A percentile compares a stretch with the other conserved stretches of the same genome.
These are phyloP conservation scores for Theileria luwenshuni DNA, from an alignment of 169 alveolate genomes.

Conservation along the genomic window DNA sequence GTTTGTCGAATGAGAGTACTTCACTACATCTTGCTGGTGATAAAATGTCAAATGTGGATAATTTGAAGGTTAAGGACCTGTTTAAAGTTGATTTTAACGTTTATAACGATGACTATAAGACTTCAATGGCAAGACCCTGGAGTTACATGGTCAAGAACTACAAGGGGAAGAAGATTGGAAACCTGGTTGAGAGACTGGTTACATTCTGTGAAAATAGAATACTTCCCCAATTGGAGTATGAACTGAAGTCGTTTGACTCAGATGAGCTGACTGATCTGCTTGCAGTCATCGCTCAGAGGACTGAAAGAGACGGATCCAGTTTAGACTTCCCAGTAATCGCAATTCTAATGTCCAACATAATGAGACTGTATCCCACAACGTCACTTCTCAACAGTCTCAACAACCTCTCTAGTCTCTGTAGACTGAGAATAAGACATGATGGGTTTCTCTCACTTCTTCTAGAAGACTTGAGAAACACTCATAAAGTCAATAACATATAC, in stretches of 20 bases:
- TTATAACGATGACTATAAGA: slow-evolving; percentile 23
- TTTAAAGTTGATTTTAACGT: slow-evolving; percentile 2
- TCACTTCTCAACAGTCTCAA: slow-evolving; percentile 51
- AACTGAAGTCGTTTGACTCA: slow-evolving; percentile 48
- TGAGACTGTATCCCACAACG: slow-evolving; percentile 39
- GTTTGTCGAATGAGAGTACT: no score
- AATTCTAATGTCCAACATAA: slow-evolving; percentile 48
- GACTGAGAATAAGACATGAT: slow-evolving; percentile 48
- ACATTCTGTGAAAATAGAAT: slow-evolving; percentile 50
- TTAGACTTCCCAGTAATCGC: slow-evolving; percentile 65
- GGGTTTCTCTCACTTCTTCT: slow-evolving; percentile 23
- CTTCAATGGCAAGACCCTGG: slow-evolving; percentile 58
- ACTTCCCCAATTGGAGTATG: slow-evolving; percentile 64
- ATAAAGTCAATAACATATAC: slow-evolving; percentile 51
- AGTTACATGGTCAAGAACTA: slow-evolving; percentile 25
- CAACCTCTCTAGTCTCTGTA: slow-evolving; percentile 60
- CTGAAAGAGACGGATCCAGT: slow-evolving; percentile 50
- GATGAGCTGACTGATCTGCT: slow-evolving; percentile 50
- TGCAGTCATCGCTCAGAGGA: slow-evolving; percentile 58
- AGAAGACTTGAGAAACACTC: slow-evolving; percentile 37
- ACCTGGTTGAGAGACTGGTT: slow-evolving; percentile 30
- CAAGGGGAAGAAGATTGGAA: slow-evolving; percentile 24
- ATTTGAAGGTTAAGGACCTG: not conserved
- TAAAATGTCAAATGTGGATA: not conserved
- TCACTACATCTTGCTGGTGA: no score